phyloP scores from a whole-genome alignment of 2,329 filamentous ascomycete species.

The Trichoderma breve region DNA sequence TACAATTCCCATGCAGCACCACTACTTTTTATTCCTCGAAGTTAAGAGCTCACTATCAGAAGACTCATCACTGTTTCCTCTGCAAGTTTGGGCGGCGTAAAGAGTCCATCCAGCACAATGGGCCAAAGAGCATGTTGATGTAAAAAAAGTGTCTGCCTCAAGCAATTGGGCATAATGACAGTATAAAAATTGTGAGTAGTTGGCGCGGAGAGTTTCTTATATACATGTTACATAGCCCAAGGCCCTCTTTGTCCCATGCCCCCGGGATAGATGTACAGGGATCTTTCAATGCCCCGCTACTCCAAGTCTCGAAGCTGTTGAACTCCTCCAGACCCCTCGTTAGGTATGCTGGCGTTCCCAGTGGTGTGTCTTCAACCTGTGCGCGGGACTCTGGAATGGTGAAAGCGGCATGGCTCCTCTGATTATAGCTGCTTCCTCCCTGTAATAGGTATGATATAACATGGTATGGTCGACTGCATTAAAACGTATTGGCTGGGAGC shows the following conservation, averaged over 20 bases:
- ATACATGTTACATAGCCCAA: background rate
- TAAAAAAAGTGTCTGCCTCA: background rate
- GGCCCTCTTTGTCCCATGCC: background rate
- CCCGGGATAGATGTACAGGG: background rate
- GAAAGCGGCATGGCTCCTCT: background rate
- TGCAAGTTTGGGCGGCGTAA: background rate
- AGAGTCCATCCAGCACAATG: background rate
- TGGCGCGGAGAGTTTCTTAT: background rate
- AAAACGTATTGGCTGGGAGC: background rate
- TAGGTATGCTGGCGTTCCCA: background rate
- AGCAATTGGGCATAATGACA: background rate
- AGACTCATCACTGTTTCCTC: background rate
- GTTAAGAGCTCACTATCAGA: background rate
- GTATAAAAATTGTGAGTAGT: background rate
- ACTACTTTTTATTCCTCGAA: background rate
- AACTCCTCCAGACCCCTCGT: background rate
- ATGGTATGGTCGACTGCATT: background rate
- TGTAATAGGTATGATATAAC: background rate
- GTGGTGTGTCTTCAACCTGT: background rate
- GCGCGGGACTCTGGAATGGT: background rate
- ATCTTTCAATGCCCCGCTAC: constrained; percentile 4
- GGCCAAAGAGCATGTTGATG: background rate
- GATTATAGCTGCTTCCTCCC: background rate
- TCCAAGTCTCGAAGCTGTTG: background rate
- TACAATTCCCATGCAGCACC: background rate